phyloP scores from a whole-genome alignment of 2,329 filamentous ascomycete genomes.

The Fusarium sp. region DNA sequence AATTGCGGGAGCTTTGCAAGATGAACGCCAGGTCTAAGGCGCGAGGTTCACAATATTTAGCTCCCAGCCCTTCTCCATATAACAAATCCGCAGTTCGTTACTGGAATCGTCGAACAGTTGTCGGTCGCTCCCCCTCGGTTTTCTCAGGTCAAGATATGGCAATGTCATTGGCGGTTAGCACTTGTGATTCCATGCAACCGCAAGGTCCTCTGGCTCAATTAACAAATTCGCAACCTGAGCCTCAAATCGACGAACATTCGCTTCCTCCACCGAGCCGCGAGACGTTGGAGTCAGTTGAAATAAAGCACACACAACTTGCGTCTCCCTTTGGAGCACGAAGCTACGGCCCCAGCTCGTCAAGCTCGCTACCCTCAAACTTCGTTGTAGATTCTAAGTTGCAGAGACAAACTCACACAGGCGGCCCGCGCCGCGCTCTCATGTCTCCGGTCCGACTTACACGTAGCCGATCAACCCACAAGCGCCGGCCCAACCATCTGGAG shows the following conservation, averaged over 20 bases:
- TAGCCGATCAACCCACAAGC: constrained; percentile 64
- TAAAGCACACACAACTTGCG: constrained; percentile 52
- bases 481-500: constrained; percentile 60
- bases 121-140: constrained; percentile 55
- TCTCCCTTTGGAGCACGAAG: constrained; percentile 66
- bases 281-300: constrained; percentile 35
- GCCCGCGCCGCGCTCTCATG: constrained; percentile 58
- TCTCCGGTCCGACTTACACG: constrained; percentile 61
- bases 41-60: constrained; percentile 56
- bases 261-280: constrained; percentile 28
- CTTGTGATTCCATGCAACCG: constrained; percentile 70
- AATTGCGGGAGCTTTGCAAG: constrained; percentile 70
- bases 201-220: constrained; percentile 68
- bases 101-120: constrained; percentile 58
- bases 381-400: constrained; percentile 44
- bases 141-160: constrained; percentile 70
- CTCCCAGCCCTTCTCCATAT: constrained; percentile 65
- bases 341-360: constrained; percentile 69
- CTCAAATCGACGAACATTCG: constrained; percentile 32
- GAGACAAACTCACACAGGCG: constrained; percentile 59
- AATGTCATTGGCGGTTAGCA: constrained; percentile 69
- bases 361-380: constrained; percentile 52
- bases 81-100: constrained; percentile 58
- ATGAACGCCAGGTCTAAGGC: constrained; percentile 57
- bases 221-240: constrained; percentile 52